Conservation (phyloP, 179 eudicot species). For the Amaranthus tricolor region DNA sequence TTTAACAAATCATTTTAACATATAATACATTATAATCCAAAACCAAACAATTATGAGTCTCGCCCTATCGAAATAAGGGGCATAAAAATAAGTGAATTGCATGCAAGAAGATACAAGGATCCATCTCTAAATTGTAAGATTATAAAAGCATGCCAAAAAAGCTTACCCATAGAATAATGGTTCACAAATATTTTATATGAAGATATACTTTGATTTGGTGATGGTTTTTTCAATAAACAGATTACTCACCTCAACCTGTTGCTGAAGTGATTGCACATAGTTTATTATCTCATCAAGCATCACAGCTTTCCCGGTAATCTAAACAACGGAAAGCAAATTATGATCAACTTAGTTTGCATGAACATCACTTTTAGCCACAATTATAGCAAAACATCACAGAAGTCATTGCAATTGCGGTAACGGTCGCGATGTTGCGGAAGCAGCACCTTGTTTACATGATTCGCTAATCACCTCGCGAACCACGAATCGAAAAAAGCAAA, state of each 20-base stretch:
- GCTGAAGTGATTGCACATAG: slow-evolving; percentile 97
- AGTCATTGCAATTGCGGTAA: too few species aligned
- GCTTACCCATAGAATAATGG: background rate
- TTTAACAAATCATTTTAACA: too few species aligned
- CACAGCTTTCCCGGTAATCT: slow-evolving; percentile 90
- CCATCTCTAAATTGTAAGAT: background rate
- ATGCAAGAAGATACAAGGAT: background rate
- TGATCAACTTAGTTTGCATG: background rate
- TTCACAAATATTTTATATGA: background rate
- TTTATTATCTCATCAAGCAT: slow-evolving; percentile 99
- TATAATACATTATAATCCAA: too few species aligned
- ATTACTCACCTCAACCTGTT: slow-evolving; percentile 86
- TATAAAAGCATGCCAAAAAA: background rate
- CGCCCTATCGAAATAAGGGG: too few species aligned
- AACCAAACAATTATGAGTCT: too few species aligned
- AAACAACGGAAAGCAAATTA: slow-evolving; percentile 9
- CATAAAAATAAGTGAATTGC: background rate
- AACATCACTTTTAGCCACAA: background rate
- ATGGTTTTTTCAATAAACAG: background rate
- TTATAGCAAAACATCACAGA: background rate
- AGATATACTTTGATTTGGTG: background rate
- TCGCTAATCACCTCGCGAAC: too few species aligned
- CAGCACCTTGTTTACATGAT: too few species aligned
- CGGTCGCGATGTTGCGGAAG: too few species aligned
- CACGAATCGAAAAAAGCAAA: too few species aligned